Conservation (phyloP, 2,329 filamentous ascomycete genomes). For the Plenodomus lindquistii region DNA sequence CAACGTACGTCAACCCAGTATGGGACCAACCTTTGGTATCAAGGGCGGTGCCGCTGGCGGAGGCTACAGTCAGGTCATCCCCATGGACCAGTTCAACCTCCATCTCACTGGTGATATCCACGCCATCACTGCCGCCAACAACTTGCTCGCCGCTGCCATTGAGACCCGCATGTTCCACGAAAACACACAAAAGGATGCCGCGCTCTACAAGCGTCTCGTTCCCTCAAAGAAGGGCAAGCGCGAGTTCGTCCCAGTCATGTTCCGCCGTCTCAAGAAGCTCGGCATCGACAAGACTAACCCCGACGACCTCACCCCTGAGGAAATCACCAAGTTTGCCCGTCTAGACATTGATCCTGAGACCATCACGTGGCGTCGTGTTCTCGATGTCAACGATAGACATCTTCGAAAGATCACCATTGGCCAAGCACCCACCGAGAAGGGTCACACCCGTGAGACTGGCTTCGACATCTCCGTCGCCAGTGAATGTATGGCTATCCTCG, state of each 20-base stretch:
- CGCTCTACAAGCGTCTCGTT: constrained; percentile 85
- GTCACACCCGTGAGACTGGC: constrained; percentile 82
- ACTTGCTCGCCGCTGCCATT: constrained; percentile 91
- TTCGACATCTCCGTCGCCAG: constrained; percentile 98
- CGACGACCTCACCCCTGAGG: constrained; percentile 85
- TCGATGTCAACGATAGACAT: constrained; percentile 97
- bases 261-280: constrained; percentile 90
- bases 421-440: constrained; percentile 86
- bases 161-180: constrained; percentile 99
- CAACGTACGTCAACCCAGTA: constrained; percentile 94
- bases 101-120: constrained; percentile 98
- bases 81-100: constrained; percentile 99
- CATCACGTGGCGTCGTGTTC: constrained; percentile 93
- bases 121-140: constrained; percentile 95
- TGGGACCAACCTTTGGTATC: constrained; percentile 97
- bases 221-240: constrained; percentile 88
- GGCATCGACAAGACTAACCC: constrained; percentile 95
- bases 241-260: constrained; percentile 86
- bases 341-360: constrained; percentile 96
- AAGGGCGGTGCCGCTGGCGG: constrained; percentile 97
- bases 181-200: constrained; percentile 86
- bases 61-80: constrained; percentile 98
- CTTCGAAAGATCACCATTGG: constrained; percentile 88
- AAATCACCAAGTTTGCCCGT: constrained; percentile 85
- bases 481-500: constrained; percentile 98